These are phyloP conservation scores for Blastobotrys illinoisensis DNA, from an alignment of 1,139 yeast genomes.

Conservation along the genomic window DNA sequence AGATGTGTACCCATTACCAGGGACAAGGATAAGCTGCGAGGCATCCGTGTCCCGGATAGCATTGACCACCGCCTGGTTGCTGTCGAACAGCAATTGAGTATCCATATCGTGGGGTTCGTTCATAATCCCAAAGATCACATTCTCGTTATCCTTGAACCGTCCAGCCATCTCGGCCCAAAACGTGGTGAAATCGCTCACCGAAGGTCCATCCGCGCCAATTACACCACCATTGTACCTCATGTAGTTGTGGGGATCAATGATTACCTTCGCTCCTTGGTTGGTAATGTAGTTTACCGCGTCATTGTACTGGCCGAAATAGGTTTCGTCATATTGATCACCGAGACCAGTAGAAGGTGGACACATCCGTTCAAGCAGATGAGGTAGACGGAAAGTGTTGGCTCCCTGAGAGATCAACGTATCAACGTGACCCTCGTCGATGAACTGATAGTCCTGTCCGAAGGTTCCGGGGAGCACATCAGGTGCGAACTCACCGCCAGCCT, in stretches of 20 bases:
- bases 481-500: background rate
- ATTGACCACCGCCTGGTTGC: too few relatives aligned
- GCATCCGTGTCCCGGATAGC: background rate
- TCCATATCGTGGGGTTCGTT: too few relatives aligned
- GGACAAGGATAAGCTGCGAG: background rate
- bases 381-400: background rate
- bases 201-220: too few relatives aligned
- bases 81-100: too few relatives aligned
- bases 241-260: too few relatives aligned
- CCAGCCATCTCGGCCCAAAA: too few relatives aligned
- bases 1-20: background rate
- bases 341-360: too few relatives aligned
- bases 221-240: too few relatives aligned
- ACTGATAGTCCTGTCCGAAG: background rate
- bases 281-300: background rate
- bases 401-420: background rate
- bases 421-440: background rate
- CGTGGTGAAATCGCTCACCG: too few relatives aligned
- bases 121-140: background rate
- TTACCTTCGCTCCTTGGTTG: too few relatives aligned
- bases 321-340: too few relatives aligned
- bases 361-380: background rate
- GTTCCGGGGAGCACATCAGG: background rate
- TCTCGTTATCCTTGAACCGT: background rate
- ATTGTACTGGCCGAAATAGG: background rate